A percentile compares a stretch with the other conserved stretches of the same genome.
These are phyloP conservation scores for Sequoiadendron giganteum DNA, from an alignment of 75 land plant species.

Conservation along the genomic window DNA sequence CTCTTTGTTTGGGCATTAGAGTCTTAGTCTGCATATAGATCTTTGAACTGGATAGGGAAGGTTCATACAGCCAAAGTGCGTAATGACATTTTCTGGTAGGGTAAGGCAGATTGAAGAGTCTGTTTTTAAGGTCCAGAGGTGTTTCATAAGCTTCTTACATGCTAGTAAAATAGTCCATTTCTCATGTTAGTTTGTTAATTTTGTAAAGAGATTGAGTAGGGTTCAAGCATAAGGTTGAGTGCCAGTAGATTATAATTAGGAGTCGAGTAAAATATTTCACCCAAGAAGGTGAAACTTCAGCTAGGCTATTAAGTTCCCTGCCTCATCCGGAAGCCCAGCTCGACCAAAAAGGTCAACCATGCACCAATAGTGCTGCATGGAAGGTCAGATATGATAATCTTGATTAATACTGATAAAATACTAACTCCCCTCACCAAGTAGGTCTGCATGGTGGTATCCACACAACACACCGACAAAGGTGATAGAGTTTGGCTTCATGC, in stretches of 20 bases:
- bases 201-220: not conserved
- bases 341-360: slow-evolving; percentile 10
- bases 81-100: not conserved
- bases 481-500: not conserved
- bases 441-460: not conserved
- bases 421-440: not conserved
- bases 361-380: not conserved
- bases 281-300: too few relatives aligned
- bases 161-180: too few relatives aligned
- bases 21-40: not conserved
- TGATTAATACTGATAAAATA: not conserved
- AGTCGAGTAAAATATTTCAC: too few relatives aligned
- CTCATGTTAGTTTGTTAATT: too few relatives aligned
- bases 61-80: not conserved
- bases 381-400: not conserved
- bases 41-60: not conserved
- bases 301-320: not conserved
- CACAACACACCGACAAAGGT: not conserved
- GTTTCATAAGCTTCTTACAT: not conserved
- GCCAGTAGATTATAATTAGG: too few relatives aligned
- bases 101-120: not conserved
- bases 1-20: not conserved
- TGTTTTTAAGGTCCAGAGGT: not conserved
- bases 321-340: not conserved
- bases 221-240: not conserved